Conservation (phyloP, 164 flowering plant species). For the Dillenia suffruticosa region DNA sequence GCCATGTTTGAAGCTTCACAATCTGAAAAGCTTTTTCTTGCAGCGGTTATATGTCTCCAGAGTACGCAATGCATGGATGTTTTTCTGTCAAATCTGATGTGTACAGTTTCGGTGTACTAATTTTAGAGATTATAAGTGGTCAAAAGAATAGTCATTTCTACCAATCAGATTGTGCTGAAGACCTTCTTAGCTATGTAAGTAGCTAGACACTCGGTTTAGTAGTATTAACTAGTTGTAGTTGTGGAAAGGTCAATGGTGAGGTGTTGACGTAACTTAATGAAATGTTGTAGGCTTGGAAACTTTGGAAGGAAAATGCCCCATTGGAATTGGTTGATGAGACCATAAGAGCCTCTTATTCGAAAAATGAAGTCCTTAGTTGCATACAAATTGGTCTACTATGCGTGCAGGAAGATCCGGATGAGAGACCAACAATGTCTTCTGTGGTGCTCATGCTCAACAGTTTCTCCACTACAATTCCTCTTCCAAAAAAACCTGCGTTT, state of each 20-base stretch:
- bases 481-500: not conserved
- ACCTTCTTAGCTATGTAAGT: slow-evolving; percentile 11
- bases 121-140: slow-evolving; percentile 24
- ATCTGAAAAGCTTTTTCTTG: not conserved
- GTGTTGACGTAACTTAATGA: too few species aligned
- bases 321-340: too few species aligned
- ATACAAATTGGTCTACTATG: too few species aligned
- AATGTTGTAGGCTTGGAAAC: too few species aligned
- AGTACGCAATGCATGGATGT: slow-evolving; percentile 20
- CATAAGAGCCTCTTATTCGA: too few species aligned
- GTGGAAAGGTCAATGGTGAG: too few species aligned
- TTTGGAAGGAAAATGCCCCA: too few species aligned
- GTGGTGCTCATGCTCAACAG: slow-evolving; percentile 1
- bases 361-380: too few species aligned
- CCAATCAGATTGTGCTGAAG: not conserved
- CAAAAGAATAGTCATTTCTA: slow-evolving; percentile 4
- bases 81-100: slow-evolving; percentile 25
- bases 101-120: slow-evolving; percentile 21
- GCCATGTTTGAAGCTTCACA: too few species aligned
- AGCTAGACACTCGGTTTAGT: not conserved
- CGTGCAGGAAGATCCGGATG: too few species aligned
- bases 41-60: slow-evolving; percentile 35
- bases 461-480: not conserved
- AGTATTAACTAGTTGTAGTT: not conserved
- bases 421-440: slow-evolving; percentile 2